These are phyloP conservation scores for Odonthalia washingtoniensis DNA, from an alignment of 31 red algal species.

Conservation along the genomic window DNA sequence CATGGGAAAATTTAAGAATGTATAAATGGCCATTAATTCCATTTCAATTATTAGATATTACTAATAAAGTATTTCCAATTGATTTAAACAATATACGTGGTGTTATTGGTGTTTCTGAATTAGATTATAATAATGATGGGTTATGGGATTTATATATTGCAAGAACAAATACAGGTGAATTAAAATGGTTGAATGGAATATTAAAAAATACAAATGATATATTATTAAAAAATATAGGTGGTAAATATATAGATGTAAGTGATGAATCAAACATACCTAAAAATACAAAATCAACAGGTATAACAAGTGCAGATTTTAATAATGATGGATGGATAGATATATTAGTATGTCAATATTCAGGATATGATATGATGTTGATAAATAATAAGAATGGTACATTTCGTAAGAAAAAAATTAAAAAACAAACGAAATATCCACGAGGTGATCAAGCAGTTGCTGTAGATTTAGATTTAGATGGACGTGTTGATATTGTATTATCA, in stretches of 20 bases:
- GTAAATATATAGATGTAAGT: no score
- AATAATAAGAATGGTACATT: conserved; percentile 3
- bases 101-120: conserved; percentile 30
- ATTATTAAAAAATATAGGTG: no score
- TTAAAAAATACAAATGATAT: no score
- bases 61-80: neutral
- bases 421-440: neutral
- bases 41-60: no score
- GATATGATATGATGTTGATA: conserved; percentile 1
- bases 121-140: conserved; percentile 58
- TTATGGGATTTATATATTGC: conserved; percentile 53
- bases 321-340: conserved; percentile 39
- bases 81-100: neutral
- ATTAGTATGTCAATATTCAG: neutral
- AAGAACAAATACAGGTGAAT: neutral
- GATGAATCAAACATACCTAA: no score
- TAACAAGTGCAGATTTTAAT: no score
- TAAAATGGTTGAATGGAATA: no score
- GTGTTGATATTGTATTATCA: neutral
- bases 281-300: no score
- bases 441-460: conserved; percentile 12
- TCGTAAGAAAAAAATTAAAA: neutral
- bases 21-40: no score
- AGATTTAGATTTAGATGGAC: conserved; percentile 3
- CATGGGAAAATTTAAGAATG: no score